Base-by-base conservation (phyloP, 257 asterid species). In the Nicotiana attenuata region DNA sequence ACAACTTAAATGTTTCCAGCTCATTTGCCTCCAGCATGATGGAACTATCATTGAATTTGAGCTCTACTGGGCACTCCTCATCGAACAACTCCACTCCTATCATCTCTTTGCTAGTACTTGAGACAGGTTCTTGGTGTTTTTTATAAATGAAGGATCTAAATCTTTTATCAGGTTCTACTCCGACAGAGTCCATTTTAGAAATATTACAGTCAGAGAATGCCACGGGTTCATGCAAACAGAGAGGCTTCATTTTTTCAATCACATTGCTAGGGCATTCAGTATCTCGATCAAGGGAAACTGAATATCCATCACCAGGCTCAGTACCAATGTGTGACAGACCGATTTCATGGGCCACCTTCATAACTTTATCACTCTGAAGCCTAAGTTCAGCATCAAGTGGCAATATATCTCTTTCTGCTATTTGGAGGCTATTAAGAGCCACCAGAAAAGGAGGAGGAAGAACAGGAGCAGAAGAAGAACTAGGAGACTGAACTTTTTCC, bases 221-320 rank as follows among this genome's bases (percentile, higher is more conserved):
- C 8, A 84, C 84, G 10, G 91, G 93, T 76, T 85, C 82, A 78
- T 95, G 91, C 63, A 64, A 84, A 35, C 86, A 81, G 71, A 89
- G 82, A 79, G 60, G 61, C 65, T 81, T 82, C 20, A 65, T 16
- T 31, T 87, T 85, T 83, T 67, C 84, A 57, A 69, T 76, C 67
- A 10, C 68, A 29, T 50, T 52, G 69, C 66, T 80, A 38, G 82
- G 78, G 69, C 84, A 75, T 28, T 92, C 93, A 24, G 81, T 83
- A 84, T 90, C 94, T 85, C 89, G 92, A 24, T 88, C 91, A 45
- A 93, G 95, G 75, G 95, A 91, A 82, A 93, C 88, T 53, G 60
- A 77, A 81, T 84, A 82, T 47, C 55, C 90, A 63, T 85, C 87
- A 68, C 38, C 84, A 64, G 76, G 67, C 81, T 83, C 80, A 63